Conservation (phyloP, 1,284 basidiomycete species). For the Pseudozyma sp. region DNA sequence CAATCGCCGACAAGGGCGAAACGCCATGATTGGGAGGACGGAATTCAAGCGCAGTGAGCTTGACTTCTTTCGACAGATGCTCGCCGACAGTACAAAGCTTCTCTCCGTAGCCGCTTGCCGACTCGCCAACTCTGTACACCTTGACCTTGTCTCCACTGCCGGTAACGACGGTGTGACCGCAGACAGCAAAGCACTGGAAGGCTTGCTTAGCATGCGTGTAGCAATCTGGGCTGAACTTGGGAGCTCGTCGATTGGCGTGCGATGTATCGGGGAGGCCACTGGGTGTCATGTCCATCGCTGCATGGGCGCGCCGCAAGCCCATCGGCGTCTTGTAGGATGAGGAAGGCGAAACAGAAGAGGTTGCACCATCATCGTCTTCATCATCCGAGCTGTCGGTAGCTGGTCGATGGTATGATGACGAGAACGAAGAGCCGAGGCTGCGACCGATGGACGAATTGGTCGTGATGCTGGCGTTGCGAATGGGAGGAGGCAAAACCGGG, state of each 20-base stretch:
- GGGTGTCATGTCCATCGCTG: constrained; percentile 34
- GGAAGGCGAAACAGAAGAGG: constrained; percentile 23
- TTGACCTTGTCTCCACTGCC: constrained; percentile 58
- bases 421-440: constrained; percentile 27
- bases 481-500: constrained; percentile 29
- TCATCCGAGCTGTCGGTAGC: constrained; percentile 43
- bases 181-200: constrained; percentile 51
- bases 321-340: constrained; percentile 30
- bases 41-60: constrained; percentile 53
- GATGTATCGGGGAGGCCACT: constrained; percentile 47
- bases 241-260: constrained; percentile 47
- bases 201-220: constrained; percentile 31
- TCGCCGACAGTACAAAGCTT: constrained; percentile 56
- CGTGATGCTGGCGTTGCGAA: constrained; percentile 13
- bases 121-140: constrained; percentile 54
- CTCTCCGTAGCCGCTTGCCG: constrained; percentile 36
- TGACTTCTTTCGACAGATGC: constrained; percentile 49
- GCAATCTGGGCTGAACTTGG: constrained; percentile 45
- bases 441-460: constrained; percentile 13
- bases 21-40: constrained; percentile 41
- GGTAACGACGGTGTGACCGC: constrained; percentile 49
- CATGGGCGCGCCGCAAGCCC: constrained; percentile 26
- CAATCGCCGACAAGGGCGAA: constrained; percentile 20
- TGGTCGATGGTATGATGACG: constrained; percentile 3
- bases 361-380: constrained; percentile 32